Conservation (phyloP, 176 grass and related monocot species). For the Aegilops speltoides region DNA sequence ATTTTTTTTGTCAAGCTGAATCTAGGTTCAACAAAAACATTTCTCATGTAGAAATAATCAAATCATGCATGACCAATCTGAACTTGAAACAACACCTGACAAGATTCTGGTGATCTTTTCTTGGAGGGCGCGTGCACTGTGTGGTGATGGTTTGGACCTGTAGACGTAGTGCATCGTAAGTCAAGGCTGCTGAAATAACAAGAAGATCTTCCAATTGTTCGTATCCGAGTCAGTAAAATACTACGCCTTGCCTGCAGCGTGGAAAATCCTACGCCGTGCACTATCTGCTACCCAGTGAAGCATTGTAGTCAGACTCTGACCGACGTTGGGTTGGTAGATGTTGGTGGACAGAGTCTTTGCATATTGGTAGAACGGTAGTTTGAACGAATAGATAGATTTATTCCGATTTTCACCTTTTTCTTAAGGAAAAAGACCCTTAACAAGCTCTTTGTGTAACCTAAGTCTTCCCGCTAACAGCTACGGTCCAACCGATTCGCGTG, state of each 20-base stretch:
- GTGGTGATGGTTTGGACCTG: too few relatives aligned
- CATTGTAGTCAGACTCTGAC: background rate
- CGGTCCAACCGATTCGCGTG: background rate
- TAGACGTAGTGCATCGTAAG: background rate
- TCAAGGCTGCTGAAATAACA: background rate
- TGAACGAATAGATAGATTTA: too few relatives aligned
- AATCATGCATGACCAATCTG: background rate
- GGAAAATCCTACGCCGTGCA: background rate
- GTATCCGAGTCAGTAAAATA: background rate
- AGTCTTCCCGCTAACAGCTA: background rate
- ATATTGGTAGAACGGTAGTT: too few relatives aligned
- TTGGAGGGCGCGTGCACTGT: too few relatives aligned
- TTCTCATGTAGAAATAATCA: background rate
- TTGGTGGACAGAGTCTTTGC: background rate
- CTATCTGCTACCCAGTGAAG: background rate
- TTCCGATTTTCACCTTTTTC: too few relatives aligned
- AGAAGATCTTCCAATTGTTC: background rate
- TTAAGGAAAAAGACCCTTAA: background rate
- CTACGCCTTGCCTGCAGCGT: background rate
- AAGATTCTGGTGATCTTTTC: background rate
- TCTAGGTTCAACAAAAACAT: too few relatives aligned
- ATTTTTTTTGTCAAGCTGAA: too few relatives aligned
- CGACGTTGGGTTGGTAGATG: background rate
- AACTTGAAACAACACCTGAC: background rate
- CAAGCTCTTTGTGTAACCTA: background rate